Percentiles rank a stretch among this genome's conserved stretches.
phyloP scores from a whole-genome alignment of 1,139 yeast species.

The Hemisphaericaspora lyxosophila region DNA sequence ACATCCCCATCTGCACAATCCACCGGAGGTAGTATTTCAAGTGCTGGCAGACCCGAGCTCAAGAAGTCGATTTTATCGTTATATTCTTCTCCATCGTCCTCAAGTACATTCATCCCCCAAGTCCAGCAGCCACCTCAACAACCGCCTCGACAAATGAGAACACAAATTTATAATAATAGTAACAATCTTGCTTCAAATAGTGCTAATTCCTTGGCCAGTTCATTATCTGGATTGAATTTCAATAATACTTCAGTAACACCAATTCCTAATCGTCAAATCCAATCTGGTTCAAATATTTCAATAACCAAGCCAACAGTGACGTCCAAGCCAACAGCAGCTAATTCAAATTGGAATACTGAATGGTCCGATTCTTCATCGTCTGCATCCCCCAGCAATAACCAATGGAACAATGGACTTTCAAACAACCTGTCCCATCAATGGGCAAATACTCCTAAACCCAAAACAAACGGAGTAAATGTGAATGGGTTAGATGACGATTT shows the following conservation, averaged over 20 bases:
- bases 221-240: conserved; percentile 39
- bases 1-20: conserved; percentile 29
- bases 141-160: conserved; percentile 5
- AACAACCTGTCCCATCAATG: conserved; percentile 6
- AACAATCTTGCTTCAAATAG: conserved; percentile 5
- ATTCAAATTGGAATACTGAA: conserved; percentile 33
- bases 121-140: conserved; percentile 20
- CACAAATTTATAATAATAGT: conserved; percentile 7
- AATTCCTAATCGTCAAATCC: not conserved
- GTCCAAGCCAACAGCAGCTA: conserved; percentile 7
- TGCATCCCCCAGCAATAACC: conserved; percentile 5
- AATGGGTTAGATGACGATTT: conserved; percentile 42
- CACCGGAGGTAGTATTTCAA: conserved; percentile 33
- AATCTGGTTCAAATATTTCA: conserved; percentile 3
- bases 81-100: conserved; percentile 68
- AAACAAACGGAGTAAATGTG: not conserved
- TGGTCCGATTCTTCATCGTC: conserved; percentile 31
- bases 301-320: conserved; percentile 7
- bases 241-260: conserved; percentile 6
- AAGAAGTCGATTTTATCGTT: conserved; percentile 88
- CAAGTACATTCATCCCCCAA: conserved; percentile 31
- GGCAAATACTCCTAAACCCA: conserved; percentile 4
- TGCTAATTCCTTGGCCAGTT: conserved; percentile 27
- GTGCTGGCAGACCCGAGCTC: conserved; percentile 54
- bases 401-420: conserved; percentile 4